Evolutionary conservation across 495 filamentous ascomycete species (phyloP), one percentile per base, ranked within the genome.

Genomic region (Xylaria grammica): DNA sequence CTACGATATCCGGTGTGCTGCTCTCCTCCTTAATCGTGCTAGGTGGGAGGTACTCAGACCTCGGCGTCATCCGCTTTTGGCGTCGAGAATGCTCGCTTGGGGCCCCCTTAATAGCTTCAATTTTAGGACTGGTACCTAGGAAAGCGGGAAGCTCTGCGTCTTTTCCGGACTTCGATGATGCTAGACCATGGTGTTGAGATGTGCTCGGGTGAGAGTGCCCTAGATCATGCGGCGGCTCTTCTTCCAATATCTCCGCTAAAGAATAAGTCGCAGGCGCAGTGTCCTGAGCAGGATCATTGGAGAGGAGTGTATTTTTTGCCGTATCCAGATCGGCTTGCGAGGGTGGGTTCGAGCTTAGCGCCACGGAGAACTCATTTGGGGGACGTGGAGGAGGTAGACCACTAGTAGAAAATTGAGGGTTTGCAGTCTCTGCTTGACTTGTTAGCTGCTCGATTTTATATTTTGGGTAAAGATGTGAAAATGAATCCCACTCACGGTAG

Each of bases 1-100:
- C 27, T 1, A 42, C 11, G 7, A 32, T 34, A 8, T 59, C 42
- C 22, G 17, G 1, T 1, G n/a, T n/a, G n/a, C n/a, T 19, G 17
- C 26, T 40, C 45, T 60, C 57, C 27, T 60, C 57, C n/a, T 13
- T 7, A 11, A 60, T 60, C 8, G 45, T 50, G 57, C 45, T 50
- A 15, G 55, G 56, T 1, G n/a, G 42, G 55, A 22, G 5, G n/a
- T 29, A 30, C 15, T 30, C 26, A 15, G 26, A 22, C 15, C 44
- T 30, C 11, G 1, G 19, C 20, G 20, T 4, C n/a, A 11, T 6
- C 8, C 13, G n/a, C 15, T 5, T 15, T 15, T 49, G 22, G 2
- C 10, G 40, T 45, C 27, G 55, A 46, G 29, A 7, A 4, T 30
- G 22, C 19, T 48, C 22, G 5, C 24, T n/a, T 17, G 38, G 24